Base-by-base conservation (phyloP, 371 early-diverging fungal genomes). In the Mucor circinelloides region DNA sequence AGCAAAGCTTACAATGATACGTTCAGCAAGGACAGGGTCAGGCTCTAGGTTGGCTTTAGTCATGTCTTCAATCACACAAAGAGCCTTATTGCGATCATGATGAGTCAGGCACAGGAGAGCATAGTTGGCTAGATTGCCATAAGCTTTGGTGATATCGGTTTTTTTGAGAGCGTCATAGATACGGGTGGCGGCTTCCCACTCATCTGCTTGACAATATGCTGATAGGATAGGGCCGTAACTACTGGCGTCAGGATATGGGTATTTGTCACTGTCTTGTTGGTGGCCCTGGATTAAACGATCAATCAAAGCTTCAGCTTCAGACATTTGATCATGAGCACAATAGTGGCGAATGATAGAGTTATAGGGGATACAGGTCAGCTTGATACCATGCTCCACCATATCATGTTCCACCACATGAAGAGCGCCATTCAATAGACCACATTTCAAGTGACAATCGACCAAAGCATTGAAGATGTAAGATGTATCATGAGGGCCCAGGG, bases 381-480 rank as follows among this genome's bases (percentile, higher is more conserved):
- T 72, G 74, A 82, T 54, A n/a, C 63, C 74, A 25, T 74, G 66
- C 6, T 62, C 19, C 8, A 68, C 63, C 79, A 82, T 80, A 46
- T 76, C 79, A 44, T 77, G 36, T 27, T 78, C 69, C 9, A 85
- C 63, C 2, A 85, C 76, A 5, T 68, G 70, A 38, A 84, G 60
- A 8, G 86, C 84, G n/a, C 68, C 79, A 4, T 71, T 60, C 15
- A 81, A 25, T 3, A 68, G 68, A 50, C 68, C 56, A 58, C 83
- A 84, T 19, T 80, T 80, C 48, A 84, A 65, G 64, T 83, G 78
- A 32, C 80, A 75, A 67, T 81, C 82, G 3, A 85, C 80, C 12
- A 85, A 57, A 1, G 82, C 78, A 66, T 84, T 81, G 59, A 82
- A 85, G 23, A 85, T 75, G 50, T 78, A 78, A 27, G 81, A 77